Conservation (phyloP, 495 filamentous ascomycete species). For the Tuber melanosporum region DNA sequence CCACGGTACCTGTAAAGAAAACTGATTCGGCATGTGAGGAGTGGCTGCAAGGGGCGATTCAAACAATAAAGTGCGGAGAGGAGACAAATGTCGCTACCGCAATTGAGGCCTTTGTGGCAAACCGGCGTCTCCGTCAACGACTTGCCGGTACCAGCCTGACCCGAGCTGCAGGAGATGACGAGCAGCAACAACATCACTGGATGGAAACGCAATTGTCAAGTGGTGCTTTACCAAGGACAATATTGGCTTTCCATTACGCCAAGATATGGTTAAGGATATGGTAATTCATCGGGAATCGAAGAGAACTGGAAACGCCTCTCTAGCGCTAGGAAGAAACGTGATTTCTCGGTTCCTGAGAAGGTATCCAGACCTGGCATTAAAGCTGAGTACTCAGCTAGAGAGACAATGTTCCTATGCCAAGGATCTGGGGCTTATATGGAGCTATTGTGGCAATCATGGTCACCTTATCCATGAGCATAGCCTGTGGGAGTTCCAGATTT, state of each 20-base stretch:
- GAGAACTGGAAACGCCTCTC: not conserved
- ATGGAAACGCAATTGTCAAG: not conserved
- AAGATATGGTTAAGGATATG: too few species aligned
- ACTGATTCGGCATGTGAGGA: not conserved
- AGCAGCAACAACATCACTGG: not conserved
- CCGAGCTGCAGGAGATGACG: not conserved
- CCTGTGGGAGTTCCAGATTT: too few species aligned
- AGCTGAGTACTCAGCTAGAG: too few species aligned
- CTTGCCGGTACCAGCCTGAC: not conserved
- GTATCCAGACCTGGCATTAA: too few species aligned
- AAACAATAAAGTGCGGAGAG: not conserved
- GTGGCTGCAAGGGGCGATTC: not conserved
- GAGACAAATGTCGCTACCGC: not conserved
- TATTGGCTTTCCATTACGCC: too few species aligned
- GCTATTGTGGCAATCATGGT: too few species aligned
- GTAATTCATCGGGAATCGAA: not conserved
- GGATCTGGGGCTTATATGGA: too few species aligned
- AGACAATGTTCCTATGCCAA: too few species aligned
- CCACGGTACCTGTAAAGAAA: too few species aligned
- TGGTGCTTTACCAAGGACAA: not conserved
- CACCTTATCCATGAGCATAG: too few species aligned
- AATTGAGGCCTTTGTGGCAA: not conserved
- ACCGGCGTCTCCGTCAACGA: not conserved
- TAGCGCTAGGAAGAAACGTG: not conserved
- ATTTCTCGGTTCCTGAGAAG: not conserved